Base-by-base conservation (phyloP, 768 basidiomycete genomes). In the Panaeolus cyanescens region DNA sequence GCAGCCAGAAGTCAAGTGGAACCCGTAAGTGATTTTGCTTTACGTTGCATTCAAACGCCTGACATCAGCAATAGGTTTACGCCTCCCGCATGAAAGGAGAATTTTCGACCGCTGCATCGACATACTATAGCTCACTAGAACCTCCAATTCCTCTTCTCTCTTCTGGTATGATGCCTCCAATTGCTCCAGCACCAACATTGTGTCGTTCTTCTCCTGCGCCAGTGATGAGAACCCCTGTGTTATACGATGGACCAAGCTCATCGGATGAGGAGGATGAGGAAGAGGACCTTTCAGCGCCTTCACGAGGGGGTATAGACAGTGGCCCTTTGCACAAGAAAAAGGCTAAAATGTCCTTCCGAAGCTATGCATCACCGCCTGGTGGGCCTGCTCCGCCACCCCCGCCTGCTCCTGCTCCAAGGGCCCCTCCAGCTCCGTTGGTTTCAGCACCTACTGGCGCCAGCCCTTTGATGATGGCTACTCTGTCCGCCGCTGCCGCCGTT, bases 1-100 rank as follows among this genome's bases (percentile, higher is more conserved):
- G 42, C 42, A 15, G 69, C 56, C 3, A 59, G 61, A 15, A 40
- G 31, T 13, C 60, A 50, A 19, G 59, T 68, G 6, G 20, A 56
- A 13, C 8, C 30, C 25, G 67, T 64, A 56, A 32, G 67, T 36
- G 12, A 13, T 10, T 7, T 31, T 22, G 6, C 42, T 39, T 15
- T 12, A 17, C 17, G 25, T 45, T 33, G n/a, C 22, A 17, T 31
- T 54, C 40, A 34, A 22, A 9, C 19, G n/a, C 15, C 25, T 28
- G 5, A n/a, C 12, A n/a, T 37, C 6, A 22, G 1, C 19, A 5
- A 34, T 34, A 64, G 59, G 56, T 58, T 20, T n/a, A 17, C 30
- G 60, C 28, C 22, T n/a, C 60, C 17, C 55, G 60, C 28, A 55
- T 62, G 32, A 56, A 64, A 28, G 33, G 58, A 32, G 34, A 64